Evolutionary conservation across 108 stramenopile genomes (phyloP), one percentile per base, ranked within the genome.

Genomic region (Pseudonitzschia delicatissima): DNA sequence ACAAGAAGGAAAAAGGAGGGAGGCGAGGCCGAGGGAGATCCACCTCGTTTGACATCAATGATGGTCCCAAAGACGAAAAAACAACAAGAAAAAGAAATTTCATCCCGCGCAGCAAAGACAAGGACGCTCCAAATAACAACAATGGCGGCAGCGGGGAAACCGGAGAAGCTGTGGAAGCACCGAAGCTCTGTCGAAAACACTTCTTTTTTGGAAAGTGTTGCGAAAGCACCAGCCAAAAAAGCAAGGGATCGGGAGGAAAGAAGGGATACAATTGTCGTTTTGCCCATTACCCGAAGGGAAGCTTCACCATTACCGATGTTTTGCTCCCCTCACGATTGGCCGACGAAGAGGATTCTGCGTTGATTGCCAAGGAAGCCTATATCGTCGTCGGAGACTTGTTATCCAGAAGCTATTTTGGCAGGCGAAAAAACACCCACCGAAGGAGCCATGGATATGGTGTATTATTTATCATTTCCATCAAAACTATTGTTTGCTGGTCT

Each of bases 401-500:
- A 27, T 18, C 47, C 52, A 4, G 52, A 62, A 49, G 25, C 39
- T 35, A 45, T n/a, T 2, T 8, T 65, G 20, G 48, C 31, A 18
- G 40, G 29, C 12, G 57, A 26, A 23, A 58, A 25, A 34, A 23
- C 47, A 1, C 21, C 44, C 7, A 44, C 32, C 1, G 48, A 17
- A 5, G 62, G 63, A 17, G 64, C 62, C 27, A 62, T 77, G 74
- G 82, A 82, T 44, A 79, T 79, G 78, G 29, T 76, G 15, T 73
- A 78, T 40, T 71, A 77, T 29, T 40, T 69, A 28, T 71, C 35
- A 8, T 13, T 42, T 32, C 42, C 11, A 20, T 13, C 28, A 33
- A 49, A 59, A 17, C 12, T 18, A 39, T 6, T 37, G 45, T 45
- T 42, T 4, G 39, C 17, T 12, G n/a, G 21, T 33, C 6, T 17